Evolutionary conservation across 371 early-diverging fungal species (phyloP).

Genomic region (Polyrhizophydium stewartii): DNA sequence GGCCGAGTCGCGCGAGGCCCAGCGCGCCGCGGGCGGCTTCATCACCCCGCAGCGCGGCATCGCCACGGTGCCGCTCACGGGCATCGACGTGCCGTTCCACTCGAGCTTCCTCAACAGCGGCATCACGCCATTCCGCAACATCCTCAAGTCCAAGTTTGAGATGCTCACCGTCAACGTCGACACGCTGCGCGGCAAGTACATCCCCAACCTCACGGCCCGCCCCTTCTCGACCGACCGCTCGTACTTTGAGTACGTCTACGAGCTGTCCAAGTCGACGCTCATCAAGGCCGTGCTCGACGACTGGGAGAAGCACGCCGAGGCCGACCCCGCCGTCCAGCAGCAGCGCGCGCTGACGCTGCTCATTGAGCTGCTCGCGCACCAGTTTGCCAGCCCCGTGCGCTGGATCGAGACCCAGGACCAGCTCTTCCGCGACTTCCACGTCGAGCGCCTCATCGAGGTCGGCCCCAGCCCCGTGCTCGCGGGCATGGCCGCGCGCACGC

Average conservation of each 20-base stretch:
- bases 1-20: constrained; percentile 56
- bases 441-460: constrained; percentile 87
- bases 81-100: constrained; percentile 97
- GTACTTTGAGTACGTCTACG: constrained; percentile 76
- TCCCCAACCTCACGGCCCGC: constrained; percentile 92
- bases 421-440: constrained; percentile 73
- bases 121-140: constrained; percentile 88
- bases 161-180: constrained; percentile 73
- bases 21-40: constrained; percentile 55
- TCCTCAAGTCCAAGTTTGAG: constrained; percentile 77
- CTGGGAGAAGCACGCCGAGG: constrained; percentile 72
- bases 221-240: constrained; percentile 78
- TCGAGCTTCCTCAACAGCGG: constrained; percentile 87
- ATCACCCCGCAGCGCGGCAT: constrained; percentile 80
- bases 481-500: constrained; percentile 91
- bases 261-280: constrained; percentile 67
- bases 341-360: constrained; percentile 79
- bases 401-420: constrained; percentile 98
- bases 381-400: constrained; percentile 82
- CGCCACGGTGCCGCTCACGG: constrained; percentile 88
- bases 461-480: constrained; percentile 87
- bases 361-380: constrained; percentile 91
- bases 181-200: constrained; percentile 76
- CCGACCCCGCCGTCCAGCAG: constrained; percentile 75
- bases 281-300: constrained; percentile 73